Percentiles rank a stretch among this genome's conserved stretches.
phyloP scores from a whole-genome alignment of 192 early-diverging fungal genomes.

The Jimgerdemannia flammicorona region DNA sequence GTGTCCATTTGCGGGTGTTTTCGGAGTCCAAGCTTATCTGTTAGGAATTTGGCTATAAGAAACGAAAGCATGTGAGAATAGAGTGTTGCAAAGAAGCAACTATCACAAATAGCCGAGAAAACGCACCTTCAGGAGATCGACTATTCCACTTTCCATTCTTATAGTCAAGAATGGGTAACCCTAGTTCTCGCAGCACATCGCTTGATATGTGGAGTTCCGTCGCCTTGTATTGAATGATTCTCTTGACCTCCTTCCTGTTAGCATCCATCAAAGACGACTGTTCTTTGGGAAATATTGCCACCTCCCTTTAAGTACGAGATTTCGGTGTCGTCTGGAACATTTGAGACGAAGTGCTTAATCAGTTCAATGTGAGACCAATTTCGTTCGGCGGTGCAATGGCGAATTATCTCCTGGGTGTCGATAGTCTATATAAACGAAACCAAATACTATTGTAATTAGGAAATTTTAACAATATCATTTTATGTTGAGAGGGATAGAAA shows the following conservation, averaged over 20 bases:
- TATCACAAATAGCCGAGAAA: too few species aligned
- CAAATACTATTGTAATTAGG: background rate
- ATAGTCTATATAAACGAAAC: slow-evolving; percentile 47
- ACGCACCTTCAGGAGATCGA: too few species aligned
- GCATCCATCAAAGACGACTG: background rate
- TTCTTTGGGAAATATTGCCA: slow-evolving; percentile 61
- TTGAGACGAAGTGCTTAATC: slow-evolving; percentile 73
- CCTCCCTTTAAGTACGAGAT: slow-evolving; percentile 52
- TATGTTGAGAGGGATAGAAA: slow-evolving; percentile 50
- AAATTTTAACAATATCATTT: slow-evolving; percentile 65
- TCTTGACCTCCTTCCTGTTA: too few species aligned
- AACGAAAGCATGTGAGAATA: too few species aligned
- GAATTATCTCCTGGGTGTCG: slow-evolving; percentile 80
- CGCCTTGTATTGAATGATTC: slow-evolving; percentile 46
- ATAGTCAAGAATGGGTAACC: slow-evolving; percentile 70
- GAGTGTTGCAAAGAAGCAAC: too few species aligned
- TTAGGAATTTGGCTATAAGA: background rate
- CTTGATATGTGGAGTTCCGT: slow-evolving; percentile 65
- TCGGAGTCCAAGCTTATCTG: slow-evolving; percentile 49
- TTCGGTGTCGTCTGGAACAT: slow-evolving; percentile 61
- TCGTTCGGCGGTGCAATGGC: slow-evolving; percentile 64
- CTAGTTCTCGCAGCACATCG: slow-evolving; percentile 50
- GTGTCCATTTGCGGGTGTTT: slow-evolving; percentile 29
- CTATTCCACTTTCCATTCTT: slow-evolving; percentile 24
- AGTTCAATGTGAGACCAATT: slow-evolving; percentile 85